Evolutionary conservation across 176 grass and related monocot genomes (phyloP).

Genomic region (Saccharum spontaneum): DNA sequence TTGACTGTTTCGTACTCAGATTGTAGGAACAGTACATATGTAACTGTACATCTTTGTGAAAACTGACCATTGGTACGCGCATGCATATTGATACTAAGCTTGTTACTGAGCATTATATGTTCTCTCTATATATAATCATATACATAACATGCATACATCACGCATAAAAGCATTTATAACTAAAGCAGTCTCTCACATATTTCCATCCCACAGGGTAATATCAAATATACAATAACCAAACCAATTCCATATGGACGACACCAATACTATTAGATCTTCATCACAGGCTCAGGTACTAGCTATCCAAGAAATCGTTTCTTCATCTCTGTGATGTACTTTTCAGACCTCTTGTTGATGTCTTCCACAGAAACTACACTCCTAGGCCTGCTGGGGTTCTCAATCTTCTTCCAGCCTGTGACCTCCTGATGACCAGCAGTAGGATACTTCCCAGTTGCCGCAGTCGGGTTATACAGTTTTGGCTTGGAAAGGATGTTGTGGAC

Average conservation of each 20-base stretch:
- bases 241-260: neutral
- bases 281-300: neutral
- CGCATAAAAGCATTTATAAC: neutral
- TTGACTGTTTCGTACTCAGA: neutral
- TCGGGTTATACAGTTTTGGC: no score
- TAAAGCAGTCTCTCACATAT: neutral
- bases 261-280: neutral
- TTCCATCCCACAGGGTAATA: neutral
- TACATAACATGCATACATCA: neutral
- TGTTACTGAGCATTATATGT: neutral
- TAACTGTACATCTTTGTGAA: neutral
- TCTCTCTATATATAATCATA: no score
- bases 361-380: slow-evolving; percentile 12
- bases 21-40: neutral
- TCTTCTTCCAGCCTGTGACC: neutral
- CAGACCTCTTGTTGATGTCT: slow-evolving; percentile 46
- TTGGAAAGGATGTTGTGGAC: no score
- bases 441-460: no score
- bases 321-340: slow-evolving; percentile 41
- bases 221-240: neutral
- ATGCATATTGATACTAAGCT: neutral
- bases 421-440: no score
- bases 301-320: slow-evolving; percentile 34
- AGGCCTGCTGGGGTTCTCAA: neutral
- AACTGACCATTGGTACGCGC: neutral